Base-by-base conservation (phyloP, 495 filamentous ascomycete genomes). In the Friedmanniomyces simplex region DNA sequence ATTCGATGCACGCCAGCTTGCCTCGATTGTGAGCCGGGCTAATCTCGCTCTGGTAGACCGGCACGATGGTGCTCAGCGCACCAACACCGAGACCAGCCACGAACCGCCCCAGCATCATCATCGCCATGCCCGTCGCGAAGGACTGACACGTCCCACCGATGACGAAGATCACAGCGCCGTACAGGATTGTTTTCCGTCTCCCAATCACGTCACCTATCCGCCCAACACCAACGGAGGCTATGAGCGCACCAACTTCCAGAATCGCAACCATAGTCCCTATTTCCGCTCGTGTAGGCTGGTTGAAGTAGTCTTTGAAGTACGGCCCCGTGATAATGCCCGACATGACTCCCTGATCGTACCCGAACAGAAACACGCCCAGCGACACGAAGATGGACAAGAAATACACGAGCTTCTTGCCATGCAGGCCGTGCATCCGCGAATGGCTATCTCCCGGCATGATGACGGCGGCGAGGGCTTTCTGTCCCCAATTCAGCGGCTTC, bases 331-430 rank as follows among this genome's bases (percentile, higher is more conserved):
- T 96, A 66, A 98, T 95, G 42, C 93, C 94, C 58, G 94, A 97
- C 93, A 96, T 97, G 47, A 98, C 93, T 58, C 93, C 93, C 71
- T 98, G 93, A 68, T 98, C 93, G 79, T 98, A 98, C 54, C 93
- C 94, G 70, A 98, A 98, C 25, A 98, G 76, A 64, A 98, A 98
- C 25, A 98, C 93, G 24, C 93, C 93, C 67, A 98, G 78, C 50
- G 94, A 97, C 62, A 98, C 93, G 73, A 98, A 97, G 16, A 98
- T 87, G 69, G 87, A 95, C 32, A 94, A 96, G 69, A 98, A 97
- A 68, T 96, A 98, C 88, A 98, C 77, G 66, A 98, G 79, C 71
- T 91, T 84, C 76, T 94, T 96, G 68, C 93, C 93, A 61, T 93
- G 93, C 68, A 98, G 78, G 73, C 94, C 94, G 76, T 94, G 87